Conservation (phyloP, 176 grass and related monocot species). For the Oryza brachyantha region DNA sequence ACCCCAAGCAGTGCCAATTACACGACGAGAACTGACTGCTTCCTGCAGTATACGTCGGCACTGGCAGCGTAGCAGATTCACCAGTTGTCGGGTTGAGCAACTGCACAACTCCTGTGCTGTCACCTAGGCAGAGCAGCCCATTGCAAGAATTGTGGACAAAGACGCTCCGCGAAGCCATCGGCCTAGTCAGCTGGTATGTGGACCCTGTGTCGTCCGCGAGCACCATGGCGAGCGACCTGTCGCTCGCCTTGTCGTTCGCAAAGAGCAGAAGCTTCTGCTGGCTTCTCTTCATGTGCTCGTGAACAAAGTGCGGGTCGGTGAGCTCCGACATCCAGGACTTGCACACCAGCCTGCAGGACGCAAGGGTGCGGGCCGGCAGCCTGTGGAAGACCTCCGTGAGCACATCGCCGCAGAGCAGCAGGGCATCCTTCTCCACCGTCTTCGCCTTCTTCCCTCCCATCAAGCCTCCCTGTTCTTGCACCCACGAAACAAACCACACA, state of each 20-base stretch:
- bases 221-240: constrained; percentile 41
- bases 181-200: constrained; percentile 39
- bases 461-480: neutral
- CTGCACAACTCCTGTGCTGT: constrained; percentile 39
- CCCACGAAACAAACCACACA: neutral
- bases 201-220: constrained; percentile 20
- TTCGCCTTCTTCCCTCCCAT: constrained; percentile 34
- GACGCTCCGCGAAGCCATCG: constrained; percentile 11
- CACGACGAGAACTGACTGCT: constrained; percentile 52
- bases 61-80: constrained; percentile 32
- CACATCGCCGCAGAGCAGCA: constrained; percentile 34
- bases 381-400: constrained; percentile 49
- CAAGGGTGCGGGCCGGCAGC: constrained; percentile 44
- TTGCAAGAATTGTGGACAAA: constrained; percentile 67
- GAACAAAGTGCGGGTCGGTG: constrained; percentile 33
- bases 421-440: neutral
- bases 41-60: constrained; percentile 43
- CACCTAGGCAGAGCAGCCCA: constrained; percentile 50
- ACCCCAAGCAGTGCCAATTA: constrained; percentile 60
- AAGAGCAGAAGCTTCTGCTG: constrained; percentile 47
- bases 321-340: constrained; percentile 52
- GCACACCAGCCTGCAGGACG: constrained; percentile 47
- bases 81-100: constrained; percentile 46
- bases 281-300: constrained; percentile 27
- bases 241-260: constrained; percentile 23